Conservation (phyloP, 2,329 filamentous ascomycete species). For the Blumeriella jaapii region DNA sequence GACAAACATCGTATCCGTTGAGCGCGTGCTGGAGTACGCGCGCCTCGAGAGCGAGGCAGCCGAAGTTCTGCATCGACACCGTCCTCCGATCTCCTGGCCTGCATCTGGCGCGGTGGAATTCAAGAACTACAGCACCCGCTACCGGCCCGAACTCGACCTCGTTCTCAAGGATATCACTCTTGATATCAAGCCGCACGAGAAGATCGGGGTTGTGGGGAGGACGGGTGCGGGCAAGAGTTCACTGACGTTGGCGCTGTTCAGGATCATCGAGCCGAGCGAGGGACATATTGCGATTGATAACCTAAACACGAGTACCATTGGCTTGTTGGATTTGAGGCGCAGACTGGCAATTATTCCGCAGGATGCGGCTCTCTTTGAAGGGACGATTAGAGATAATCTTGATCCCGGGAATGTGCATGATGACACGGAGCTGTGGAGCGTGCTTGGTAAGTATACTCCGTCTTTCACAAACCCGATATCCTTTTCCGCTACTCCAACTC, state of each 20-base stretch:
- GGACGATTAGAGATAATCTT: conserved; percentile 85
- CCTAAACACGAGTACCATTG: conserved; percentile 82
- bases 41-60: conserved; percentile 84
- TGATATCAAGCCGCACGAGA: conserved; percentile 90
- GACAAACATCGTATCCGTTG: conserved; percentile 98
- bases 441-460: conserved; percentile 76
- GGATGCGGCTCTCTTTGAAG: conserved; percentile 91
- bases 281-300: conserved; percentile 84
- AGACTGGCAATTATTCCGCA: conserved; percentile 95
- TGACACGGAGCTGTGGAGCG: conserved; percentile 95
- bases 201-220: conserved; percentile 92
- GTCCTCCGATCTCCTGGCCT: conserved; percentile 86
- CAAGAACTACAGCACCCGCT: conserved; percentile 87
- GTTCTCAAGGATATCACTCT: conserved; percentile 89
- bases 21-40: conserved; percentile 94
- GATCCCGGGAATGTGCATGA: conserved; percentile 92
- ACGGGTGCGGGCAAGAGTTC: conserved; percentile 96
- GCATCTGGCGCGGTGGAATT: conserved; percentile 80
- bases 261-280: conserved; percentile 78
- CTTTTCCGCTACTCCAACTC: too few species aligned
- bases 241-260: conserved; percentile 82
- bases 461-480: too few species aligned
- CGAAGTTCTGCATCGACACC: conserved; percentile 79
- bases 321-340: conserved; percentile 75
- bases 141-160: conserved; percentile 78